Base-by-base conservation (phyloP, 2,329 filamentous ascomycete genomes). In the Venturia pyrina region DNA sequence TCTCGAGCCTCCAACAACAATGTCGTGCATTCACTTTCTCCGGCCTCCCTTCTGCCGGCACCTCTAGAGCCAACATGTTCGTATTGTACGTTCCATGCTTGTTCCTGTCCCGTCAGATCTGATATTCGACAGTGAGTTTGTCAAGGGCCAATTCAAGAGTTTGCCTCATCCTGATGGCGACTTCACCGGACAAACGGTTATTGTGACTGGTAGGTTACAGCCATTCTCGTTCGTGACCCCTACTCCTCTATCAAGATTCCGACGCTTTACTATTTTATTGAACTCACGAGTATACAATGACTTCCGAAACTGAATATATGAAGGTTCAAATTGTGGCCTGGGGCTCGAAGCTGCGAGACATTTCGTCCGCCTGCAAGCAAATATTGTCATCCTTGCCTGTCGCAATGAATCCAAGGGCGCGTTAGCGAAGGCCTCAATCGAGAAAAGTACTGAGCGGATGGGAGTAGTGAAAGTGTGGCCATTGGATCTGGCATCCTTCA, bases 261-360 rank as follows among this genome's bases (percentile, higher is more conserved):
- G 28, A 28, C 28, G 28, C 28, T 28, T 28, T 28, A 4, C 28
- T 28, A 28, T 28, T 28, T 4, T 4, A 28, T 28, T 28, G 28
- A 28, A 28, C 28, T 28, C 28, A 28, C 28, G 28, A 4, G 4
- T 28, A 28, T 4, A 28, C 28, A 28, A 28, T 28, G 28, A 28
- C 28, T 2, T 28, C 28, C 28, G 5, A 15, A 48, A 48, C 50
- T 56, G 21, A 56, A 5, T 24, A 32, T 56, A 83, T 7, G 83
- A 81, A 0, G 81, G 81, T 53, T 75, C 78, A 1, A 82, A 82
- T 65, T 71, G 73, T 8, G 80, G 80, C 5, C 75, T 83, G 0
- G 81, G 81, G 19, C 74, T 77, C 56, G 79, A 82, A 71, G 77
- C 79, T 8, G 76, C 77, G 1, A 73, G 73, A 0, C 78, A 81